Base-by-base conservation (phyloP, 768 basidiomycete species). In the Tulasnella sp. region DNA sequence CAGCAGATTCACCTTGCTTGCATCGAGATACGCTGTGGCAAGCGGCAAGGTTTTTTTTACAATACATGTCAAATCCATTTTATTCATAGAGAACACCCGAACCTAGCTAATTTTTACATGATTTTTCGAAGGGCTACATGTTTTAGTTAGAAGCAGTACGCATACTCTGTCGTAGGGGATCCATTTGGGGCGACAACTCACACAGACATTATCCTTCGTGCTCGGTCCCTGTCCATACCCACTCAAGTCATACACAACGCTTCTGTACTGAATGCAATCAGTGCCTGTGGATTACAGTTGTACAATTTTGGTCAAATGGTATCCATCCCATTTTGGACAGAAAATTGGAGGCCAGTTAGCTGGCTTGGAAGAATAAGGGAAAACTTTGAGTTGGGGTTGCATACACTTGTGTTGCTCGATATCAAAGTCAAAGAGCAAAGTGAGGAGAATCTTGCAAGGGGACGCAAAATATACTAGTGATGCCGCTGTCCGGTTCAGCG, bases 401-500 rank as follows among this genome's bases (percentile, higher is more conserved):
- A 99, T 61, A 96, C 95, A 2, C 76, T 96, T n/a, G 73, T 96
- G 2, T 67, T 99, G 57, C 69, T 98, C 24, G 95, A 99, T 61
- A 99, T 99, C 67, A 98, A 99, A 60, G 92, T 99, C 49, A 88
- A 93, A 64, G 95, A 98, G 64, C 91, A 96, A 68, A 93, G 79
- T 62, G 92, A 95, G 61, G 91, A 93, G 67, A 96, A 98, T 66
- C 68, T 98, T 51, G 90, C 89, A 1, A 76, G 89, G 93, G 89
- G 56, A 52, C n/a, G n/a, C n/a, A n/a, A n/a, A n/a, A n/a, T n/a
- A n/a, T n/a, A n/a, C n/a, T n/a, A n/a, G n/a, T n/a, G n/a, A n/a
- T n/a, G n/a, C n/a, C n/a, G n/a, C n/a, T n/a, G n/a, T n/a, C n/a
- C n/a, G n/a, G n/a, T n/a, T n/a, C n/a, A n/a, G n/a, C n/a, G n/a